Evolutionary conservation across 306 rosid species (phyloP).

Genomic region (Gastrolobium bilobum): DNA sequence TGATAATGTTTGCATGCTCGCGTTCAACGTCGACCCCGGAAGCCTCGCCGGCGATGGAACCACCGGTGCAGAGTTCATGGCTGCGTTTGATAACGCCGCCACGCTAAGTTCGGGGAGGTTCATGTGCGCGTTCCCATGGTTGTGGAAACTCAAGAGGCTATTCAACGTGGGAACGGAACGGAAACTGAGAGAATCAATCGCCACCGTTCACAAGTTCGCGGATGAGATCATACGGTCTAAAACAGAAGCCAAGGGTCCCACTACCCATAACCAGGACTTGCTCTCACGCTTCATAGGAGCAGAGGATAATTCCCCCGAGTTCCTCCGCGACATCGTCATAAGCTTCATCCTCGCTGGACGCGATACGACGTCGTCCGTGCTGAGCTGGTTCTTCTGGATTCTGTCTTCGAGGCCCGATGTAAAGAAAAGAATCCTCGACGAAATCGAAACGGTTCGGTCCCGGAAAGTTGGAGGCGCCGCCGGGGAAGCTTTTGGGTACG

Average conservation of each 20-base stretch:
- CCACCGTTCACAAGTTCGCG: conserved; percentile 62
- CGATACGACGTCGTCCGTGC: conserved; percentile 76
- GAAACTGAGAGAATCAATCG: conserved; percentile 56
- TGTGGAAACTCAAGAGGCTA: conserved; percentile 51
- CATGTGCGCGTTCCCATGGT: conserved; percentile 31
- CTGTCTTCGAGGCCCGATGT: conserved; percentile 55
- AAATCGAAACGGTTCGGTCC: conserved; percentile 49
- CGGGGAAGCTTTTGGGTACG: conserved; percentile 50
- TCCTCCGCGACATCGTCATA: conserved; percentile 71
- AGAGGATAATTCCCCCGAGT: conserved; percentile 51
- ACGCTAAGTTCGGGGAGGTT: conserved; percentile 59
- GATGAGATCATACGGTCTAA: conserved; percentile 62
- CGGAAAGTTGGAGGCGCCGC: conserved; percentile 32
- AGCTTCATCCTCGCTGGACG: conserved; percentile 81
- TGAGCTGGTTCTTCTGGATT: conserved; percentile 84
- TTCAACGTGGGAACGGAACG: conserved; percentile 62
- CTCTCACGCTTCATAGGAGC: conserved; percentile 70
- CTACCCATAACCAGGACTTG: conserved; percentile 48
- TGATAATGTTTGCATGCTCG: conserved; percentile 75
- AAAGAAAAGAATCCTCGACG: conserved; percentile 46
- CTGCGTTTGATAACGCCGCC: conserved; percentile 72
- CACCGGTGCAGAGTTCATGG: conserved; percentile 61
- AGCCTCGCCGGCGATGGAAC: conserved; percentile 64
- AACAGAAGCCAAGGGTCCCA: conserved; percentile 32
- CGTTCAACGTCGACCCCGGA: conserved; percentile 67